A percentile compares a stretch with the other conserved stretches of the same genome.
Evolutionary conservation across 1,284 basidiomycete genomes (phyloP).

Genomic region (Pseudozyma tsukubaensis): DNA sequence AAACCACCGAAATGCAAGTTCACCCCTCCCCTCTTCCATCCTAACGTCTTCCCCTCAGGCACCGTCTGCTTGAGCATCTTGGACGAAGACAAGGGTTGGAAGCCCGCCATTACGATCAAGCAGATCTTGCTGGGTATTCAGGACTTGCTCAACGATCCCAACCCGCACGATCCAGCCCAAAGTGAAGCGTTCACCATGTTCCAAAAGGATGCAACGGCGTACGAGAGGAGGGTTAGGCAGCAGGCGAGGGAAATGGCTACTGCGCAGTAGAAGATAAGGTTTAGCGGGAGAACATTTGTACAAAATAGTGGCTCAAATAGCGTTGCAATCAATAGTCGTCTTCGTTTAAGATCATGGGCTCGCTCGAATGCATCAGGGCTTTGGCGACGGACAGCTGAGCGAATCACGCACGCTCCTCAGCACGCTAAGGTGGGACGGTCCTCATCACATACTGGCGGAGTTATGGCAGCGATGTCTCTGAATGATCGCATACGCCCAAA

Average conservation of each 20-base stretch:
- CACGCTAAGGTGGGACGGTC: too few species aligned
- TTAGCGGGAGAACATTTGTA: neutral
- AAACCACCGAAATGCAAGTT: slow-evolving; percentile 99
- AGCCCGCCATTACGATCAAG: slow-evolving; percentile 98
- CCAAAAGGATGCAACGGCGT: slow-evolving; percentile 72
- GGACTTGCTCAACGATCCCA: slow-evolving; percentile 91
- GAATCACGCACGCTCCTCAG: too few species aligned
- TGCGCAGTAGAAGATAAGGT: slow-evolving; percentile 10
- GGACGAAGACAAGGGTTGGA: slow-evolving; percentile 99
- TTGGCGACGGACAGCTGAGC: too few species aligned
- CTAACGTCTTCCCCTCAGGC: slow-evolving; percentile 98
- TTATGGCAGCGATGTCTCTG: too few species aligned
- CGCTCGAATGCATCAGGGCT: too few species aligned
- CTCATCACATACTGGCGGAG: too few species aligned
- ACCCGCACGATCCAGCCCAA: slow-evolving; percentile 93
- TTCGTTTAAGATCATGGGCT: too few species aligned
- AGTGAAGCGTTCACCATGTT: slow-evolving; percentile 97
- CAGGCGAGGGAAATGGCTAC: slow-evolving; percentile 56
- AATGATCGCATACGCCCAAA: too few species aligned
- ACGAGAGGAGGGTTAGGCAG: slow-evolving; percentile 58
- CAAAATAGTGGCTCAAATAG: neutral
- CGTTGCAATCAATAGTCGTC: neutral
- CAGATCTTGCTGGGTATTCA: slow-evolving; percentile 97
- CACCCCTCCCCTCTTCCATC: slow-evolving; percentile 93
- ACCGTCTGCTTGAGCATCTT: slow-evolving; percentile 98